Evolutionary conservation across 1,284 basidiomycete genomes (phyloP).

Genomic region (Lignosus rhinocerotis): DNA sequence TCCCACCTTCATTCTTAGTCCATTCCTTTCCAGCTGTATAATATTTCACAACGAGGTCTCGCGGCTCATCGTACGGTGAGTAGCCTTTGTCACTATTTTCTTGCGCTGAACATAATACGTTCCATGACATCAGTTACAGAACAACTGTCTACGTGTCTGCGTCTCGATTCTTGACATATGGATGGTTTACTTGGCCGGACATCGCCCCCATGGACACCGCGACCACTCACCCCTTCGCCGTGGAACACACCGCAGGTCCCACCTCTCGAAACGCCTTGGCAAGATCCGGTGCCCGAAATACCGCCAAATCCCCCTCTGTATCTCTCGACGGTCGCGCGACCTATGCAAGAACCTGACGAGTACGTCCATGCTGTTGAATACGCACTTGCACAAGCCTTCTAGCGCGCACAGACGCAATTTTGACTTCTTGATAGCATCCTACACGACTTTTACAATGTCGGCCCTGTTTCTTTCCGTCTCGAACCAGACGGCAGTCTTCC

Average conservation of each 20-base stretch:
- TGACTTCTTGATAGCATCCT: conserved; percentile 18
- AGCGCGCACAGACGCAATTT: not conserved
- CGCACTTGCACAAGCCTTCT: not conserved
- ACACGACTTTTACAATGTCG: conserved; percentile 28
- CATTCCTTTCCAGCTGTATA: not conserved
- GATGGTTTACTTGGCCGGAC: not conserved
- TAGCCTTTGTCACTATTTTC: not conserved
- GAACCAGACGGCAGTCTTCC: not conserved
- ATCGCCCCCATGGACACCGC: conserved; percentile 5
- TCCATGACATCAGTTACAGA: not conserved
- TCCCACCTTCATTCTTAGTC: not conserved
- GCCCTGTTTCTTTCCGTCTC: conserved; percentile 17
- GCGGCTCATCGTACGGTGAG: not conserved
- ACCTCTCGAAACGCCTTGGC: not conserved
- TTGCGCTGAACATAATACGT: too few species aligned
- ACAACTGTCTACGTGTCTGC: not conserved
- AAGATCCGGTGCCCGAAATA: not conserved
- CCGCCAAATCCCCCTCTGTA: conserved; percentile 1
- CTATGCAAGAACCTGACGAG: conserved; percentile 4
- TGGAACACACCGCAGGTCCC: conserved; percentile 8
- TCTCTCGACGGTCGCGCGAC: conserved; percentile 4
- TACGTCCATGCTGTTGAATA: not conserved
- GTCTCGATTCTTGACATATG: not conserved
- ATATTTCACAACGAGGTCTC: not conserved
- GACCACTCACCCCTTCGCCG: conserved; percentile 4